Conservation (phyloP, 2,329 filamentous ascomycete species). For the Trichoderma harzianum region DNA sequence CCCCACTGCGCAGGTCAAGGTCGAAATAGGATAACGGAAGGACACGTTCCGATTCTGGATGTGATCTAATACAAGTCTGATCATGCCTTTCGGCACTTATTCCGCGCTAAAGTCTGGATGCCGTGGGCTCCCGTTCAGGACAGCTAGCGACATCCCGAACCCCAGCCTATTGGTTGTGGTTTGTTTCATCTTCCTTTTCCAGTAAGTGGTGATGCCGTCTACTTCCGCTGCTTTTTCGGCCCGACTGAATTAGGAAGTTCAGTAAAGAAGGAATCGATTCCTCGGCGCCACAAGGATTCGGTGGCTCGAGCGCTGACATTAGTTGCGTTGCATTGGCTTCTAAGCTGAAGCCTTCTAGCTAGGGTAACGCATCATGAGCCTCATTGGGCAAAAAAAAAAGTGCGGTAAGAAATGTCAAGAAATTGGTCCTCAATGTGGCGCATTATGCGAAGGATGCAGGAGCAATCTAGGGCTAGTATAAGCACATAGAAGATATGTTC, state of each 20-base stretch:
- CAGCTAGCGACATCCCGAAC: background rate
- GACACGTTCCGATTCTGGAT: background rate
- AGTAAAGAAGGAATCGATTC: background rate
- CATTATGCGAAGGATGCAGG: background rate
- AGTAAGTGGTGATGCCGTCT: background rate
- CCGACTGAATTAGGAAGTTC: background rate
- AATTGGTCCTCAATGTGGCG: background rate
- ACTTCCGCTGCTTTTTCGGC: background rate
- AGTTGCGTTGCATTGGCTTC: background rate
- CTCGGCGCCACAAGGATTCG: background rate
- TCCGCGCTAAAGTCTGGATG: background rate
- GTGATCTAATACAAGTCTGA: background rate
- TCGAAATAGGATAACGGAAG: background rate
- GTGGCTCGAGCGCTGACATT: background rate
- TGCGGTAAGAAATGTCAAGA: background rate
- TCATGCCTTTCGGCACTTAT: background rate
- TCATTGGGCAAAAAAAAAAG: background rate
- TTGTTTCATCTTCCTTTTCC: background rate
- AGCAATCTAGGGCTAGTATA: background rate
- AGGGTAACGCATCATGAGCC: background rate
- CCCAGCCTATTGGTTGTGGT: background rate
- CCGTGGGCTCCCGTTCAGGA: background rate
- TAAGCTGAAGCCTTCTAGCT: background rate
- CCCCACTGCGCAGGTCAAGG: background rate
- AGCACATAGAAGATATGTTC: background rate